Evolutionary conservation across 2,329 filamentous ascomycete genomes (phyloP).

Genomic region (Aphanocladium album): DNA sequence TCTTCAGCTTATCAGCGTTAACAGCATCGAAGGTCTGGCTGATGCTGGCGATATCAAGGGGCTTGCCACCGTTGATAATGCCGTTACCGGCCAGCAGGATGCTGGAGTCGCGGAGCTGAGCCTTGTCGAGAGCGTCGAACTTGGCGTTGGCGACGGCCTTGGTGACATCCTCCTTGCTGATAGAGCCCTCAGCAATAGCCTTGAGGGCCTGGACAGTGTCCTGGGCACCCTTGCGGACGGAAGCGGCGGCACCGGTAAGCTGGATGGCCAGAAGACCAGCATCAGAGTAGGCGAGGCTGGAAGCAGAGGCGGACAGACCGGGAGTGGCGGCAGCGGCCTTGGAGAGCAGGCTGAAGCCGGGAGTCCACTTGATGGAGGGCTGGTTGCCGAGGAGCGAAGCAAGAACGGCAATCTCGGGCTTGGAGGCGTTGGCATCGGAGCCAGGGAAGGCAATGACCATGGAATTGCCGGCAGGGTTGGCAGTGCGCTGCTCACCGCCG

Average conservation of each 20-base stretch:
- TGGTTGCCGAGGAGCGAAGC: conserved; percentile 84
- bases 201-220: conserved; percentile 78
- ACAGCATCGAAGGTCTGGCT: conserved; percentile 76
- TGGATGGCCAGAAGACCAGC: conserved; percentile 84
- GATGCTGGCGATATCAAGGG: conserved; percentile 77
- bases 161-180: conserved; percentile 78
- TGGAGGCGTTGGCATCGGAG: conserved; percentile 73
- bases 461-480: conserved; percentile 71
- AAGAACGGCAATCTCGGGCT: conserved; percentile 85
- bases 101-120: conserved; percentile 70
- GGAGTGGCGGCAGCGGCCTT: conserved; percentile 67
- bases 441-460: conserved; percentile 91
- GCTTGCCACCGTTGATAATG: conserved; percentile 73
- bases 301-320: conserved; percentile 64
- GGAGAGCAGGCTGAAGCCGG: conserved; percentile 85
- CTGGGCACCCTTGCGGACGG: conserved; percentile 68
- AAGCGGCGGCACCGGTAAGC: conserved; percentile 67
- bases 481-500: conserved; percentile 88
- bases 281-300: conserved; percentile 85
- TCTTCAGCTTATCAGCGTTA: conserved; percentile 77
- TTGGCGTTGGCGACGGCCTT: conserved; percentile 93
- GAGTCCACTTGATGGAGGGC: conserved; percentile 90
- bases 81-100: conserved; percentile 80
- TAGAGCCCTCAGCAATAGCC: conserved; percentile 68
- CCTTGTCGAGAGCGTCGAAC: conserved; percentile 80